Evolutionary conservation across 2,329 filamentous ascomycete species (phyloP).

Genomic region (Pleoardoris graminearum): DNA sequence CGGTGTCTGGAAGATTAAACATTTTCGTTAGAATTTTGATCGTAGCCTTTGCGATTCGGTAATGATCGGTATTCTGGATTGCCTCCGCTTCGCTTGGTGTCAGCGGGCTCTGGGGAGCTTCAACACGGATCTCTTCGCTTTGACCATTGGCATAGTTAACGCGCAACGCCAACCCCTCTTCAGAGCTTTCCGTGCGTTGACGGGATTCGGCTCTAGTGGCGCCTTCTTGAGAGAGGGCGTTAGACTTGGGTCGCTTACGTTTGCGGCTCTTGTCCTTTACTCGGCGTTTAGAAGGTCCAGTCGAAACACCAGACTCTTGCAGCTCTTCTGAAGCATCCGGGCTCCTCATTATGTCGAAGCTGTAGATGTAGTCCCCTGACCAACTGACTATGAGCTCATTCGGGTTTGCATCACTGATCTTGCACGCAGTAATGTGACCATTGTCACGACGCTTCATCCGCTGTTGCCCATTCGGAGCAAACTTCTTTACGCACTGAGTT

Average conservation of each 20-base stretch:
- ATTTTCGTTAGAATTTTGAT: slow-evolving; percentile 60
- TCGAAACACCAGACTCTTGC: slow-evolving; percentile 19
- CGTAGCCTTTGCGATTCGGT: slow-evolving; percentile 59
- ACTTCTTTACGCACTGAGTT: slow-evolving; percentile 67
- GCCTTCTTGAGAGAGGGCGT: slow-evolving; percentile 36
- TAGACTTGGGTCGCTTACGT: slow-evolving; percentile 59
- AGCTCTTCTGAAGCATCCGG: slow-evolving; percentile 57
- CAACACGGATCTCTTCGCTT: slow-evolving; percentile 60
- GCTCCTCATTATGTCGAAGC: slow-evolving; percentile 65
- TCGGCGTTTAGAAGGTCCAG: slow-evolving; percentile 19
- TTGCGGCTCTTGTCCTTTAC: slow-evolving; percentile 51
- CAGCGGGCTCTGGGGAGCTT: slow-evolving; percentile 34
- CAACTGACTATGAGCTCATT: slow-evolving; percentile 70
- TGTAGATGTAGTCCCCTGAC: slow-evolving; percentile 69
- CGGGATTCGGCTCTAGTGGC: slow-evolving; percentile 52
- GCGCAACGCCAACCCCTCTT: slow-evolving; percentile 56
- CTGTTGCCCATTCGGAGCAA: slow-evolving; percentile 64
- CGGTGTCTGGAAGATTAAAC: slow-evolving; percentile 53
- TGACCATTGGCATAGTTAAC: slow-evolving; percentile 64
- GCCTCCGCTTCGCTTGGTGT: slow-evolving; percentile 50
- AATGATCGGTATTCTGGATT: slow-evolving; percentile 58
- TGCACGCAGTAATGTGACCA: slow-evolving; percentile 70
- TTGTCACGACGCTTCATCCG: slow-evolving; percentile 58
- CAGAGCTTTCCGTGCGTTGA: slow-evolving; percentile 52
- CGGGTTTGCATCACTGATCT: slow-evolving; percentile 69